Evolutionary conservation across 1,139 yeast genomes (phyloP), one percentile per base, ranked within the genome.

Genomic region (Zygoascus sp.): DNA sequence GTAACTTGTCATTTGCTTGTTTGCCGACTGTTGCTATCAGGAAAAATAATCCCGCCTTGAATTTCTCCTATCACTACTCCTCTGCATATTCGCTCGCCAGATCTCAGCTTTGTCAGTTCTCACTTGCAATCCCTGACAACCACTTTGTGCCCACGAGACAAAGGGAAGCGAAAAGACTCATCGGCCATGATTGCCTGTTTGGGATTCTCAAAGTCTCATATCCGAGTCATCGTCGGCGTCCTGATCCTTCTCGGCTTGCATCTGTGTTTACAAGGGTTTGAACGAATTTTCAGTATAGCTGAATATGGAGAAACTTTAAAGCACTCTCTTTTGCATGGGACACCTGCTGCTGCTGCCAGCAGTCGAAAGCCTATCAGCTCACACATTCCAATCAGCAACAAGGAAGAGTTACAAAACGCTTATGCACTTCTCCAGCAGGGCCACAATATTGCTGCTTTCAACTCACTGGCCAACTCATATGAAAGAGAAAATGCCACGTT

Each of bases 401-500:
- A 25, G 9, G 28, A 15, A 4, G n/a, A 7, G 8, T 34, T 27
- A 13, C 37, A 32, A n/a, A 30, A 32, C 10, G 43, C 25, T 2
- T 16, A 17, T 7, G 23, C 5, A 4, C 30, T 40, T 15, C 17
- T 40, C 8, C 27, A 30, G 2, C 32, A 40, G 11, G 43, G 43
- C 13, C 25, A 23, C 5, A 30, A 30, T 22, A 20, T 21, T n/a
- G 27, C 21, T 13, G 43, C 43, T 2, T 20, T 30, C 32, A 23
- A 36, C 15, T 2, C 32, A 6, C 8, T 35, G 28, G 37, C 42
- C 17, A 22, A 32, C 17, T 19, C 28, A 20, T 32, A 41, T 17
- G 20, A 42, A 19, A 15, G 48, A 48, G 77, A 68, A 44, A 75
- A 73, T 54, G 87, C 85, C 3, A 77, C 86, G 1, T 75, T 83